A percentile compares a stretch with the other conserved stretches of the same genome.
These are phyloP conservation scores for Ajuga chamaepitys DNA, from an alignment of 257 asterid genomes.

Conservation along the genomic window DNA sequence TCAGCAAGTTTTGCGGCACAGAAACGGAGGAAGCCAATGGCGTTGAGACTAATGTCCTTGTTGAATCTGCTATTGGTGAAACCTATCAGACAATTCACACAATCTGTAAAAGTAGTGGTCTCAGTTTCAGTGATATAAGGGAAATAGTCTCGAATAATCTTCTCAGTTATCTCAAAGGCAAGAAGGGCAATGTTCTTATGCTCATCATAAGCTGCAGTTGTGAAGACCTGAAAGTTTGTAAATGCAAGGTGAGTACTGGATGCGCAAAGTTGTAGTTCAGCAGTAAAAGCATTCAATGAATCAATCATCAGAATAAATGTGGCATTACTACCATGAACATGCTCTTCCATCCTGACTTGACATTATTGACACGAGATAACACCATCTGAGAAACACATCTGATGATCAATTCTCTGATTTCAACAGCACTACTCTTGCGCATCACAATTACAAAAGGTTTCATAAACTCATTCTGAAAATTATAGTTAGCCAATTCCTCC, in stretches of 20 bases:
- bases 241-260: slow-evolving; percentile 11
- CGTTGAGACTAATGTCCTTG: slow-evolving; percentile 93
- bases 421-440: slow-evolving; percentile 97
- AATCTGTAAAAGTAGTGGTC: slow-evolving; percentile 96
- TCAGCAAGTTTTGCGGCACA: slow-evolving; percentile 98
- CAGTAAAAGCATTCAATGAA: slow-evolving; percentile 4
- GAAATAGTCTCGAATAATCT: slow-evolving; percentile 91
- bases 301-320: slow-evolving; percentile 1
- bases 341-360: slow-evolving; percentile 99
- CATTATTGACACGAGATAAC: slow-evolving; percentile 86
- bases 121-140: slow-evolving; percentile 98
- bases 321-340: slow-evolving; percentile 88
- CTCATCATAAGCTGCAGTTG: slow-evolving; percentile 96
- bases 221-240: slow-evolving; percentile 63
- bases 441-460: slow-evolving; percentile 97
- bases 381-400: slow-evolving; percentile 99
- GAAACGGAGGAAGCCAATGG: slow-evolving; percentile 90
- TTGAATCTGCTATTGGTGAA: slow-evolving; percentile 90
- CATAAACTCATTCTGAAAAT: slow-evolving; percentile 99
- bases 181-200: slow-evolving; percentile 89
- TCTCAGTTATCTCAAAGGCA: slow-evolving; percentile 95
- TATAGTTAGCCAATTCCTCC: slow-evolving; percentile 96
- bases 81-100: slow-evolving; percentile 92
- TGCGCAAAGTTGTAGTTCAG: slow-evolving; percentile 3
- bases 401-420: slow-evolving; percentile 90